Evolutionary conservation across 2,329 filamentous ascomycete species (phyloP).

Genomic region (Fusarium piperis): DNA sequence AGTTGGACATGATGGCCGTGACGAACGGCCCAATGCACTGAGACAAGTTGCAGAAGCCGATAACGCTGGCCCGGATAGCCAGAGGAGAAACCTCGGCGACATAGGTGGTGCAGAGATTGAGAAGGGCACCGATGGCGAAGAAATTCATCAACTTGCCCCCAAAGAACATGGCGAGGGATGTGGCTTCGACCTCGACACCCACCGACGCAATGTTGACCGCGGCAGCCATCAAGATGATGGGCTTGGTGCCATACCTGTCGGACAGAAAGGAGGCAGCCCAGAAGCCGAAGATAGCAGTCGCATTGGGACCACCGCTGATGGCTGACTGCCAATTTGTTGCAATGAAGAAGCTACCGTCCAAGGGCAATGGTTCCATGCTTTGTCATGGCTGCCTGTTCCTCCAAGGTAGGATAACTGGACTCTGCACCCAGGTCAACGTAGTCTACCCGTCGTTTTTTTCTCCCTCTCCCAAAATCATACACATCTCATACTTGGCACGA

Average conservation of each 20-base stretch:
- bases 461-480: background rate
- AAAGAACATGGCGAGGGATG: conserved; percentile 44
- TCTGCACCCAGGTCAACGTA: background rate
- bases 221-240: conserved; percentile 29
- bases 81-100: conserved; percentile 52
- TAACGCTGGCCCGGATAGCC: conserved; percentile 48
- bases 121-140: conserved; percentile 48
- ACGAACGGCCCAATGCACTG: conserved; percentile 53
- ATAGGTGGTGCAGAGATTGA: conserved; percentile 51
- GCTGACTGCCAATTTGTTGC: conserved; percentile 40
- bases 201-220: conserved; percentile 42
- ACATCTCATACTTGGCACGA: background rate
- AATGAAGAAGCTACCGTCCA: conserved; percentile 28
- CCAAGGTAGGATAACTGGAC: background rate
- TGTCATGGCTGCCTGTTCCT: background rate
- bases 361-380: background rate
- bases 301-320: conserved; percentile 35
- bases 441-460: background rate
- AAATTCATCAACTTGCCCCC: conserved; percentile 46
- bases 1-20: conserved; percentile 50
- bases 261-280: conserved; percentile 34
- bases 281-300: conserved; percentile 32
- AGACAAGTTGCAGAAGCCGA: conserved; percentile 51
- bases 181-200: conserved; percentile 44
- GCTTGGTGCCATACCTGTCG: conserved; percentile 35